Base-by-base conservation (phyloP, 306 rosid species). In the Medicago ruthenica region DNA sequence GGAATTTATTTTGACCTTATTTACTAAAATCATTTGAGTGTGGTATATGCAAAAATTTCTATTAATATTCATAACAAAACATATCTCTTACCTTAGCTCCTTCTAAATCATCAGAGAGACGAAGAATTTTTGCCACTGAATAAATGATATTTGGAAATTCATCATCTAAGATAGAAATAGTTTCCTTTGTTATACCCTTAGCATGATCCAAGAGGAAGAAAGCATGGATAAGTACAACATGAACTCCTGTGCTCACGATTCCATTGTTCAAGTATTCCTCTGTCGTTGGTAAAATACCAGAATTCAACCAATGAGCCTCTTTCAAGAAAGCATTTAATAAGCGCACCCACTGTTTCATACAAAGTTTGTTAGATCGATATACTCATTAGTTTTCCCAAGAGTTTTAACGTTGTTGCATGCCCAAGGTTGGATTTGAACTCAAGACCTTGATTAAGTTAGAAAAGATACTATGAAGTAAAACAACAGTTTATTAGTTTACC, bases 21-120 rank as follows among this genome's bases (percentile, higher is more conserved):
- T 24, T 24, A 24, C 27, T 24, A 24, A 24, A 24, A 24, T 24
- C 27, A 24, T 24, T 24, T 24, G 27, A 24, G 27, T 24, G 27
- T 24, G 27, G 27, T 24, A 1, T 24, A 24, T 24, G 27, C 27
- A 1, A 24, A 24, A 24, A 24, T 24, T 24, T 24, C 27, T 24
- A 24, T 24, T 24, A 24, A 3, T 24, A 24, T 24, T 24, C 27
- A 42, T 11, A 10, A 42, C 15, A 42, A 42, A 11, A 42, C 15
- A 42, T 42, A 10, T 20, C 2, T 18, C n/a, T 24, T 59, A 12
- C 39, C 65, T 59, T 59, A 4, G 8, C 1, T 59, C 65, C 65
- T 59, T 59, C 65, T 12, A 59, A 59, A 59, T 59, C 65, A 24
- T 59, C 65, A 12, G 65, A 59, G 36, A 59, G 65, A 7, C 65